Evolutionary conservation across 176 grass and related monocot species (phyloP).

Genomic region (Ensete glaucum): DNA sequence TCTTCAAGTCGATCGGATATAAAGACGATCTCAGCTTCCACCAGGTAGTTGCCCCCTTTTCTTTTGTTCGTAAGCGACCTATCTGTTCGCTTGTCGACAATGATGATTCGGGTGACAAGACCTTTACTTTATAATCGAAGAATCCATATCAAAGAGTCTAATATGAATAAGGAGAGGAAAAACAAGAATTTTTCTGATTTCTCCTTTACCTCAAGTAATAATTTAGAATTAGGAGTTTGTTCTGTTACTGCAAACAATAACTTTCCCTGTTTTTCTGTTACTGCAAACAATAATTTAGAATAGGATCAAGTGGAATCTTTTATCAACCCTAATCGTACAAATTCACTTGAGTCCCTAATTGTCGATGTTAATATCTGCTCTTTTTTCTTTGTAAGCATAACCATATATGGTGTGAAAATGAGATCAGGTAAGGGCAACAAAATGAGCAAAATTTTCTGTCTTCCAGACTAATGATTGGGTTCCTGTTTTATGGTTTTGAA

Average conservation of each 20-base stretch:
- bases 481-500: no score
- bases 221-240: background rate
- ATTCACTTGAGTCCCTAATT: no score
- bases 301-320: background rate
- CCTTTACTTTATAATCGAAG: background rate
- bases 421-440: no score
- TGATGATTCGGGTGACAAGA: background rate
- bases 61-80: background rate
- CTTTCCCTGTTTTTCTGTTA: no score
- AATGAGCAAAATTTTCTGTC: no score
- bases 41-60: background rate
- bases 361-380: no score
- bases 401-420: no score
- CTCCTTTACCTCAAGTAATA: background rate
- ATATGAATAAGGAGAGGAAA: no score
- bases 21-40: conserved; percentile 9
- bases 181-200: background rate
- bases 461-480: no score
- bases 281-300: background rate
- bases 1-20: conserved; percentile 4
- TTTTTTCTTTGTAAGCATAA: no score
- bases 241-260: no score
- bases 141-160: background rate
- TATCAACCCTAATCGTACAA: background rate
- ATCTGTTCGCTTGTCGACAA: background rate